Evolutionary conservation across 2,329 filamentous ascomycete genomes (phyloP).

Genomic region (Thelonectria discophora): DNA sequence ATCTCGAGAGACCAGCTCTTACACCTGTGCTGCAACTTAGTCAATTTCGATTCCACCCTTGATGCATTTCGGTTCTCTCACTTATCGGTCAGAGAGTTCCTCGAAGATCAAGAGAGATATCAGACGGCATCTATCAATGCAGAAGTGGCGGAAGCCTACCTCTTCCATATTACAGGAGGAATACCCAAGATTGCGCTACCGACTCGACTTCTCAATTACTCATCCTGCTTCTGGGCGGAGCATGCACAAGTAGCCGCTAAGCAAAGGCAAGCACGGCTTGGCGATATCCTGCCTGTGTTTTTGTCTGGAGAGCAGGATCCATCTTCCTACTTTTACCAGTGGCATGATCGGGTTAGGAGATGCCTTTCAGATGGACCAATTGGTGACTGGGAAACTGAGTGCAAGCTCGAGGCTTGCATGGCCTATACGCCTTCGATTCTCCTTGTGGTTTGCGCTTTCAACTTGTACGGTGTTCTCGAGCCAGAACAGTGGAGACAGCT

Average conservation of each 20-base stretch:
- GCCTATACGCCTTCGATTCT: constrained; percentile 4
- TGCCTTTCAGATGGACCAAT: background rate
- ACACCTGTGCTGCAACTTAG: constrained; percentile 4
- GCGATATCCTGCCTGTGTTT: background rate
- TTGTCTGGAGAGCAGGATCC: constrained; percentile 3
- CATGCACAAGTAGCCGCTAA: constrained; percentile 6
- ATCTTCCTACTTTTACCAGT: constrained; percentile 4
- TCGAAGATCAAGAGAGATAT: background rate
- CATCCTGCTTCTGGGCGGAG: background rate
- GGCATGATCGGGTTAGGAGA: background rate
- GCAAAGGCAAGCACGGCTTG: constrained; percentile 4
- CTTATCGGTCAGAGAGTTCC: constrained; percentile 13
- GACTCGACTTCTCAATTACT: constrained; percentile 1
- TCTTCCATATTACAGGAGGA: background rate
- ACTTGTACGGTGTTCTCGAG: constrained; percentile 12
- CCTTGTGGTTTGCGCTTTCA: constrained; percentile 1
- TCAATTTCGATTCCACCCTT: constrained; percentile 9
- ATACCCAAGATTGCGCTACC: background rate
- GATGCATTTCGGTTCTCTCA: constrained; percentile 13
- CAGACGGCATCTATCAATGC: background rate
- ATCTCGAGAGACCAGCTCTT: constrained; percentile 11
- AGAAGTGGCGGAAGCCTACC: background rate
- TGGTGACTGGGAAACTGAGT: background rate
- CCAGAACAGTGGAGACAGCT: constrained; percentile 11
- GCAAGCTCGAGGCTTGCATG: background rate